Percentiles rank a stretch among this genome's conserved stretches.
These are phyloP conservation scores for Crithidia bombi DNA, from an alignment of 208 protist genomes.

Conservation along the genomic window DNA sequence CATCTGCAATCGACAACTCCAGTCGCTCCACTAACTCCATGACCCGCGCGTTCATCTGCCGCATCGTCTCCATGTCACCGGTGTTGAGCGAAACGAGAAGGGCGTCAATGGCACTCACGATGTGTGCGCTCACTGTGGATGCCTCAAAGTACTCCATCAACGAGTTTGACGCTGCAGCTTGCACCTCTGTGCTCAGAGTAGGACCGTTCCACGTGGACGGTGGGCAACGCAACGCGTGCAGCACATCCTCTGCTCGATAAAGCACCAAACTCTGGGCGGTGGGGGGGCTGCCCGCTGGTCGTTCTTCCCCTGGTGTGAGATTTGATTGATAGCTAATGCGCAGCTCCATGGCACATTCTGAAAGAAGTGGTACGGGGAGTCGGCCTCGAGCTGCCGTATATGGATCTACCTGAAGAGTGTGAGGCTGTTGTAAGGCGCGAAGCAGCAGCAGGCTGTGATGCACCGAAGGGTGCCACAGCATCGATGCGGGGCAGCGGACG, in stretches of 20 bases:
- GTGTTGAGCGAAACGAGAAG: conserved; percentile 56
- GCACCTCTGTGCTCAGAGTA: background rate
- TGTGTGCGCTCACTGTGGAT: conserved; percentile 40
- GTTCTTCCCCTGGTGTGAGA: background rate
- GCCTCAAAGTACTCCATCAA: conserved; percentile 64
- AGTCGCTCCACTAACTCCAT: conserved; percentile 60
- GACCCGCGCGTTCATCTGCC: conserved; percentile 49
- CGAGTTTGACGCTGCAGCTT: background rate
- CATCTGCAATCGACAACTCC: conserved; percentile 47
- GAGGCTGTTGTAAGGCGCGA: conserved; percentile 59
- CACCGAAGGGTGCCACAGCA: conserved; percentile 75
- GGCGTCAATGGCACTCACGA: conserved; percentile 53
- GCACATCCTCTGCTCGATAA: conserved; percentile 57
- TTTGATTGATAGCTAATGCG: conserved; percentile 17
- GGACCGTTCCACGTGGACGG: conserved; percentile 5
- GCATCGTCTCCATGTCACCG: conserved; percentile 49
- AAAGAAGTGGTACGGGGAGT: conserved; percentile 35
- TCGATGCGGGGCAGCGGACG: conserved; percentile 48
- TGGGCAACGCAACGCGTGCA: conserved; percentile 32
- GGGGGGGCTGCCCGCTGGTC: background rate
- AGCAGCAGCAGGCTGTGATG: conserved; percentile 81
- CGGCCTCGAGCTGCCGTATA: conserved; percentile 10
- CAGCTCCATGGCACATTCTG: conserved; percentile 32
- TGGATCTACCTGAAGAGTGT: conserved; percentile 61
- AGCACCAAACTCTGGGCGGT: conserved; percentile 23